Evolutionary conservation across 192 early-diverging fungal species (phyloP), one percentile per base, ranked within the genome.

Genomic region (Podila epigama): DNA sequence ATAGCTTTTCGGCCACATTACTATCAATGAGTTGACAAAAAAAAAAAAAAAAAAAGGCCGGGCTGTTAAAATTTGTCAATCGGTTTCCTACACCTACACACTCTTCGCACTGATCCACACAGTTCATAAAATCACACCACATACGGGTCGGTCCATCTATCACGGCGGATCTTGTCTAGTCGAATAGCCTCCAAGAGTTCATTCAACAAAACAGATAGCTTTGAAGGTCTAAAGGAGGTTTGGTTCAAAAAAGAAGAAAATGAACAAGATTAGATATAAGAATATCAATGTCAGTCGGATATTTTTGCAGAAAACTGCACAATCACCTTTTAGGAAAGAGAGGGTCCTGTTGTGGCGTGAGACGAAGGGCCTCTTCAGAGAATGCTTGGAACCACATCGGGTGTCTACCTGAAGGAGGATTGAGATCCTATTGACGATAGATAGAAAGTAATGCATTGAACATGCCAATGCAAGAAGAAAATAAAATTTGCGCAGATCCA

Each of bases 181-280:
- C 70, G 35, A 34, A 75, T 66, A 4, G 56, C 33, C 33, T 75
- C 70, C 33, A 75, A 36, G 3, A 75, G 27, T 29, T 75, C 70
- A 36, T 75, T 75, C 58, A 75, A 33, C 16, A 75, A 53, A 34
- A 66, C 63, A n/a, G 70, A 75, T 18, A 75, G 53, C 35, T 66
- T 75, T 8, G 70, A 75, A 5, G 70, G 70, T 16, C 70, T 75
- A 66, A n/a, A n/a, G n/a, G n/a, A n/a, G n/a, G n/a, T n/a, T n/a
- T n/a, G n/a, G n/a, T n/a, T n/a, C 20, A n/a, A 36, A 27, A 16
- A 39, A 11, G 25, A n/a, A 35, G 3, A 50, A 13, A 40, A 28
- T 25, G n/a, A n/a, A 27, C 33, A 1, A 13, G 15, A n/a, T 40
- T 9, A 27, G 29, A 29, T 33, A 32, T 5, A 41, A 16, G 42